Base-by-base conservation (phyloP, 163 green algal species). In the Chlamydomonas reinhardtii region DNA sequence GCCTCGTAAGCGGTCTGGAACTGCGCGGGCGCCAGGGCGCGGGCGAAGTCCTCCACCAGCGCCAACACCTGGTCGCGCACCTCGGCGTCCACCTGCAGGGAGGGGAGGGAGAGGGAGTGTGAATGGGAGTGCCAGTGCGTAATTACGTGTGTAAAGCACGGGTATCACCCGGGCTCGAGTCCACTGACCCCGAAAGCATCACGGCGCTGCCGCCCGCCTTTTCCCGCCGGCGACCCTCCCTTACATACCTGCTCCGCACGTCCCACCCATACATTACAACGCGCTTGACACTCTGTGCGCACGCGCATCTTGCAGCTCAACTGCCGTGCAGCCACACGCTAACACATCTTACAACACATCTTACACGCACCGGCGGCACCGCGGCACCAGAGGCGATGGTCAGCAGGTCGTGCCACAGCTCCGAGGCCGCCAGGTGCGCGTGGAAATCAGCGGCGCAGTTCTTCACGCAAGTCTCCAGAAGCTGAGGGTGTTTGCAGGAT, bases 381-480 rank as follows among this genome's bases (percentile, higher is more conserved):
- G 78, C 79, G 15, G 76, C 89, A 68, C 94, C 91, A 0, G 76
- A 78, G 4, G 76, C 89, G 48, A 89, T 81, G 66, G 81, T 88
- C 2, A 93, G 52, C 9, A 94, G 73, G 35, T 93, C 89, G 3
- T 62, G 17, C 89, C 89, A 95, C n/a, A 93, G 76, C 24, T 93
- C 84, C 0, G 74, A 90, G 32, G 72, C 69, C 0, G 88, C 83
- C 20, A 95, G 83, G 35, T 88, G 61, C 52, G 70, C 54, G 73
- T 94, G 91, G 48, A 95, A 90, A 35, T 86, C 71, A 0, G 84
- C 87, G 2, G 90, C 24, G 74, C 90, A 93, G 87, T 95, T 95
- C 82, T 94, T 93, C 37, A 95, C 87, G 72, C 89, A 92, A 22
- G 89, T 89, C 76, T 95, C 92, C 31, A 95, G 85, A 54, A 92